These are phyloP conservation scores for Effrenium voratum DNA, from an alignment of 73 alveolate genomes.

Conservation along the genomic window DNA sequence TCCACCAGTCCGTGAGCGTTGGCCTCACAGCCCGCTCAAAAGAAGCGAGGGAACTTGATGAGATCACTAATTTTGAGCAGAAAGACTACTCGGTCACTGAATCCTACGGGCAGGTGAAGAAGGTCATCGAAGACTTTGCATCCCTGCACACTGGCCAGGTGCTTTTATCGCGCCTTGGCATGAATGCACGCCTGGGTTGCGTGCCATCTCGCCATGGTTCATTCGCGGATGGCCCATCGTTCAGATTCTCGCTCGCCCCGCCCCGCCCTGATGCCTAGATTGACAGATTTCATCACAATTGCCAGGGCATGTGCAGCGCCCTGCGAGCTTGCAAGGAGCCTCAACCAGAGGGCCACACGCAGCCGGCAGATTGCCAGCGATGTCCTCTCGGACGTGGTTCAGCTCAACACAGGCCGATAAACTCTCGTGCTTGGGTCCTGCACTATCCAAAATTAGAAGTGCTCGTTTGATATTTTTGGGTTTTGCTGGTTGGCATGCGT, in stretches of 20 bases:
- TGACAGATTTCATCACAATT: too few relatives aligned
- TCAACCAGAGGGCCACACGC: slow-evolving; percentile 37
- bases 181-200: too few relatives aligned
- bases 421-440: neutral
- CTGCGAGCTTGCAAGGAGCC: slow-evolving; percentile 51
- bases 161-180: slow-evolving; percentile 15
- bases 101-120: slow-evolving; percentile 16
- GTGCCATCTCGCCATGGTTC: too few relatives aligned
- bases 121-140: slow-evolving; percentile 70
- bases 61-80: too few relatives aligned
- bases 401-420: slow-evolving; percentile 45
- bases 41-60: too few relatives aligned
- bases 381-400: slow-evolving; percentile 82
- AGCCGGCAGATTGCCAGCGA: slow-evolving; percentile 80
- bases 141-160: slow-evolving; percentile 46
- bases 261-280: too few relatives aligned
- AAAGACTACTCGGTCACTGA: too few relatives aligned
- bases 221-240: too few relatives aligned
- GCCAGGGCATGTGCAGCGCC: too few relatives aligned
- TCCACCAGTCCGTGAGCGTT: too few relatives aligned
- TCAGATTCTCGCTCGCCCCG: too few relatives aligned
- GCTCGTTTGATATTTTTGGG: neutral
- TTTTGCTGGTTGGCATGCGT: neutral
- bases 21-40: too few relatives aligned
- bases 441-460: neutral